Conservation (phyloP, 441 rosid genomes). For the Corymbia calophylla region DNA sequence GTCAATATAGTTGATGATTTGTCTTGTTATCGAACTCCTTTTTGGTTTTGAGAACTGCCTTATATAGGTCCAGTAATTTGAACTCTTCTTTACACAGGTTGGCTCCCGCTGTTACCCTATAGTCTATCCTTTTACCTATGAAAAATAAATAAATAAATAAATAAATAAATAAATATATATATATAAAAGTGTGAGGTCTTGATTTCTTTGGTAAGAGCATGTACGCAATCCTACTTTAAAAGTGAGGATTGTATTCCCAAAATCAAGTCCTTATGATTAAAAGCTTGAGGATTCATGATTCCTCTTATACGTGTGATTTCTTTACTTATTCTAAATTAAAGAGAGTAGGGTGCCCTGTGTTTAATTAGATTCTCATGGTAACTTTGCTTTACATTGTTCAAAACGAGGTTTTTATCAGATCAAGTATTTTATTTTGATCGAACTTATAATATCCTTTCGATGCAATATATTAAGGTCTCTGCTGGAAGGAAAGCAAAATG, state of each 20-base stretch:
- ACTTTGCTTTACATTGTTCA: neutral
- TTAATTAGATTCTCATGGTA: neutral
- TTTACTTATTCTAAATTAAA: neutral
- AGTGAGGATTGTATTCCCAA: neutral
- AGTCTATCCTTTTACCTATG: no score
- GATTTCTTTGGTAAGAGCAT: neutral
- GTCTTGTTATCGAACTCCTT: neutral
- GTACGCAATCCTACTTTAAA: neutral
- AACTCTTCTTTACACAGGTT: neutral
- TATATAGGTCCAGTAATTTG: neutral
- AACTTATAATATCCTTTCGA: neutral
- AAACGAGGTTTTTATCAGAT: neutral
- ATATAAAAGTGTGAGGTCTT: no score
- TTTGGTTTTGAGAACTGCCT: neutral
- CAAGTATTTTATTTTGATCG: neutral
- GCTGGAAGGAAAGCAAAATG: constrained; percentile 67
- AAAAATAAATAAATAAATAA: no score
- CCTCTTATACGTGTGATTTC: neutral
- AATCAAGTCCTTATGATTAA: neutral
- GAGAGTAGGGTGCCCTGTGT: neutral
- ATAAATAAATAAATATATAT: no score
- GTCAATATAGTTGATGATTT: neutral
- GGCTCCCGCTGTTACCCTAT: no score
- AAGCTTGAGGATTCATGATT: neutral
- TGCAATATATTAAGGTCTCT: constrained; percentile 39